Evolutionary conservation across 179 eudicot genomes (phyloP), one percentile per base, ranked within the genome.

Genomic region (Corrigiola litoralis): DNA sequence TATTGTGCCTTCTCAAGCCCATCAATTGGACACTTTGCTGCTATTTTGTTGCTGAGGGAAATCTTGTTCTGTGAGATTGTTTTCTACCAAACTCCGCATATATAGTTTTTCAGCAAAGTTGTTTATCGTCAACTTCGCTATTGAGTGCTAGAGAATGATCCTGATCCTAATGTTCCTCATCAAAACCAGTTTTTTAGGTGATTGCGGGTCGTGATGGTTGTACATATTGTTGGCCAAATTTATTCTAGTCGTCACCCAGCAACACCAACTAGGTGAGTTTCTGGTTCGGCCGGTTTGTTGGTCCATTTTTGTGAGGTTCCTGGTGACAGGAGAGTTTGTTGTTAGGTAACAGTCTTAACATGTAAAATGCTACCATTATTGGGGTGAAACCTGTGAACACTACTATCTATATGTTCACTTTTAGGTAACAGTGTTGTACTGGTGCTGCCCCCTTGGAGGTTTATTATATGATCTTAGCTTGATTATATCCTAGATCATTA

Each of bases 201-300:
- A 46, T 17, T n/a, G n/a, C n/a, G 65, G 34, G 18, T 38, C 50
- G 49, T 41, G 49, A 38, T 38, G 37, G 47, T 34, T 66, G 76
- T 72, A 67, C 37, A 72, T 55, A 72, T 24, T 56, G 24, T 65
- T 31, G 18, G 27, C 16, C 58, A 37, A 44, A 36, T 54, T 68
- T 11, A 37, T 16, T 18, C 7, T 17, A 1, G 2, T 32, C 9
- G 1, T 34, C 6, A 25, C 8, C 57, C 23, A 47, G 23, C 18
- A 4, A 6, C 21, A 63, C 55, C n/a, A n/a, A n/a, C n/a, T n/a
- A n/a, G n/a, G n/a, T n/a, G n/a, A n/a, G n/a, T n/a, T n/a, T n/a
- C n/a, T n/a, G n/a, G n/a, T n/a, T n/a, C n/a, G n/a, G n/a, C n/a
- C n/a, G n/a, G n/a, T n/a, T n/a, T n/a, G n/a, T n/a, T n/a, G n/a